Base-by-base conservation (phyloP, 805 yeast species). In the Candida pseudofarinosa region DNA sequence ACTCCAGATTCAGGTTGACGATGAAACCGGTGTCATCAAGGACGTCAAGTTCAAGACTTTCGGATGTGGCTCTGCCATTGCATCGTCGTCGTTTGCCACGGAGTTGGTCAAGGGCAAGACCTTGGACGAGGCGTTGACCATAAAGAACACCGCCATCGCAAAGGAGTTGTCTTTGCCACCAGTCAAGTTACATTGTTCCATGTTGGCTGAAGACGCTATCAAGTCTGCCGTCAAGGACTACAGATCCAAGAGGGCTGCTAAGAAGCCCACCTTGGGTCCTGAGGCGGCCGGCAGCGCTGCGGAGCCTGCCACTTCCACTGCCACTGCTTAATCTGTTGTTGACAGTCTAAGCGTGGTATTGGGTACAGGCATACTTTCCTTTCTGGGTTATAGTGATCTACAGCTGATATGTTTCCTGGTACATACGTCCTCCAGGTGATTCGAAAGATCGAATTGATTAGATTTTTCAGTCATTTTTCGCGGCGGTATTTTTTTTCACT, bases 51-150 rank as follows among this genome's bases (percentile, higher is more conserved):
- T 93, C 71, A 93, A 93, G 78, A 93, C 99, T 3, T 93, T 93
- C 70, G 99, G 99, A n/a, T 93, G 99, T 64, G 99, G 99, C 36
- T 82, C 93, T 2, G 99, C 99, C 40, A 93, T 93, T 62, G 99
- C 99, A 1, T 86, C 96, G 2, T 85, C 95, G 7, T 87, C 96
- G 1, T 93, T 85, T 63, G 93, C 93, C 58, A 93, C 99, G 3
- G 97, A 90, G 60, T 76, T 93, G 49, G 96, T 93, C 45, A 85
- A 91, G 60, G 99, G 99, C 35, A 89, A 88, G 81, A 78, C 93
- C 35, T 71, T 93, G 39, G 97, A 91, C 41, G 97, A 93, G 61
- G 98, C 98, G 17, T 82, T 88, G 44, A 77, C 80, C 65, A 86
- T 93, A 64, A 93, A 91, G 67, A 93, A 93, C 70, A 88, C 97